Evolutionary conservation across 495 filamentous ascomycete species (phyloP), one percentile per base, ranked within the genome.

Genomic region (Massariosphaeria phaeospora): DNA sequence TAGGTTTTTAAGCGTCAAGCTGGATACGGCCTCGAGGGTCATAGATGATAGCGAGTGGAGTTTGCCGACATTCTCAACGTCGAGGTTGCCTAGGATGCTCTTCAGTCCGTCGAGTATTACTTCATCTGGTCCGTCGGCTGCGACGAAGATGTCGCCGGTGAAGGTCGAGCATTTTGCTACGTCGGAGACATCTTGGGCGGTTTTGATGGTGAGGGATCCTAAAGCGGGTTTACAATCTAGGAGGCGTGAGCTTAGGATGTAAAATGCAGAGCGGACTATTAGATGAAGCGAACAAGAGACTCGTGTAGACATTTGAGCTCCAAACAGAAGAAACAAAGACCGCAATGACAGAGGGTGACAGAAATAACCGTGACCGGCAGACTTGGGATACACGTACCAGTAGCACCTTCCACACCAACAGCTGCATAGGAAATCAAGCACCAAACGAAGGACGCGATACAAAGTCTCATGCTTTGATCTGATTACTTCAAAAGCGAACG

Each of bases 1-100:
- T 3, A 59, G 48, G 31, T 59, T 59, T 12, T 46, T 52, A 3
- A 59, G 33, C 13, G 55, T 59, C 21, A 59, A 38, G 41, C 30
- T 40, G 7, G 17, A 11, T 17, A 59, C 48, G 13, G 33, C 11
- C 20, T 12, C 24, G 15, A 59, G 48, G 1, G 47, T 27, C 6
- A 9, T 34, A 7, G 55, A 52, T 12, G 47, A 46, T 27, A 59
- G 40, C 12, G 48, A 46, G 29, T 15, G 40, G 17, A 59, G 55
- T 2, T 52, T 29, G 0, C 39, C 55, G n/a, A 46, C 48, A 42
- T 59, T 59, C 27, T 59, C 55, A 15, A 59, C 23, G 33, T 59
- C 55, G 24, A 59, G 1, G 33, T 59, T 59, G 20, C 55, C 55
- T 2, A 23, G 18, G 18, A 59, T 23, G 8, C 29, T 15, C 2